phyloP scores from a whole-genome alignment of 345 rosid genomes.

The Lumnitzera racemosa region DNA sequence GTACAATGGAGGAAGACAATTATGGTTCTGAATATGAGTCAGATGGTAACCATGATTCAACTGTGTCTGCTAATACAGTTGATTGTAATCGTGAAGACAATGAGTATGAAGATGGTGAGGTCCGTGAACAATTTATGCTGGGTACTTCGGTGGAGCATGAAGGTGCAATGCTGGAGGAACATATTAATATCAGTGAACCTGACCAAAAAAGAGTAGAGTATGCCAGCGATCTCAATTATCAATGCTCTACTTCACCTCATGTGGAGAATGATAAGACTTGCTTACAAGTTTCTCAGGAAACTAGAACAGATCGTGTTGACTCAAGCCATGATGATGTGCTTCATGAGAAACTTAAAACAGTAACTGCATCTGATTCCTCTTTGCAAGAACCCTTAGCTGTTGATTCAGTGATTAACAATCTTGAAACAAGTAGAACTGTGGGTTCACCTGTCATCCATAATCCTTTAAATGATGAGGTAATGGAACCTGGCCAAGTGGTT shows the following conservation, averaged over 20 bases:
- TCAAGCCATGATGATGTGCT: constrained; percentile 12
- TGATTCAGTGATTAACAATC: constrained; percentile 19
- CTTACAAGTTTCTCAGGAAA: constrained; percentile 22
- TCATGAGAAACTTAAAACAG: constrained; percentile 13
- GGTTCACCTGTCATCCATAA: constrained; percentile 23
- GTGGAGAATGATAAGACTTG: constrained; percentile 20
- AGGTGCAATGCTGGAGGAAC: constrained; percentile 15
- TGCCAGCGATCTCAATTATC: constrained; percentile 15
- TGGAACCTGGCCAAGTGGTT: background rate
- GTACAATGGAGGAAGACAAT: constrained; percentile 35
- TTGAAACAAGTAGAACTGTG: constrained; percentile 14
- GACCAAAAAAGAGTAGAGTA: constrained; percentile 12
- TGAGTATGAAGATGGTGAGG: constrained; percentile 57
- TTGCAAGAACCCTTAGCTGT: constrained; percentile 19
- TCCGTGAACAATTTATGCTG: constrained; percentile 31
- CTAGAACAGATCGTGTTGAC: constrained; percentile 11
- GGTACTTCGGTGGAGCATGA: constrained; percentile 15
- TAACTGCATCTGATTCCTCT: constrained; percentile 15
- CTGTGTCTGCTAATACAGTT: constrained; percentile 28
- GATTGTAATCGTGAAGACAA: constrained; percentile 30
- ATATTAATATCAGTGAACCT: constrained; percentile 16
- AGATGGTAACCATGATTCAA: constrained; percentile 27
- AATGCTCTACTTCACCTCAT: constrained; percentile 18
- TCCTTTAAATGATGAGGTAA: constrained; percentile 17
- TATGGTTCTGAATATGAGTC: constrained; percentile 44